Evolutionary conservation across 2,329 filamentous ascomycete species (phyloP), one percentile per base, ranked within the genome.

Genomic region (Onygenales sp.): DNA sequence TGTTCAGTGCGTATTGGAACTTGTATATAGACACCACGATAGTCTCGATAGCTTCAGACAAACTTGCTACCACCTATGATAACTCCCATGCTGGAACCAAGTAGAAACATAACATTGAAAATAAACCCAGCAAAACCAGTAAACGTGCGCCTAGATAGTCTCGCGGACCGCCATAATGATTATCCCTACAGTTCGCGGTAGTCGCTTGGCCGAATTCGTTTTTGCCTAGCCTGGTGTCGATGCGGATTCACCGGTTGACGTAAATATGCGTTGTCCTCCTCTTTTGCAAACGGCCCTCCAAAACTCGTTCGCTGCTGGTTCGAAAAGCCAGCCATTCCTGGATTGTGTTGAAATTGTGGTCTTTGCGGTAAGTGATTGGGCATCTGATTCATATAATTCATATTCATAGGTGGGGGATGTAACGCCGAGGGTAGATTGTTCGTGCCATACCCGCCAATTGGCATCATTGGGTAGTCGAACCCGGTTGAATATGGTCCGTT

Each of bases 181-280:
- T n/a, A 39, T 11, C 14, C 11, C 74, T 65, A 91, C 48, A 95
- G 77, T 74, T 95, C 89, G 59, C 88, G 81, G 69, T 93, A 97
- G 72, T 98, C 93, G 67, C 89, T 93, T 9, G 91, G 91, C 53
- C 93, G 81, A 52, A 88, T 83, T 62, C 89, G 79, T 59, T 86
- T 82, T 63, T 89, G 85, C 63, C 87, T 82, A 64, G 90, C 89
- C 69, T 91, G 86, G 66, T 93, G 88, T 50, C 93, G 83, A 66
- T 95, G 88, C 2, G 91, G 92, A 66, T 98, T 98, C 57, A 97
- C 88, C 0, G 93, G 93, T 69, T 95, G 92, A 54, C 93, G 82
- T 69, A 97, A 94, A 72, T 98, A 98, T 6, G 93, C 88, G 56
- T 90, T 89, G 54, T 95, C 90, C 53, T 94, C 89, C 58, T 83